Evolutionary conservation across 495 filamentous ascomycete genomes (phyloP), one percentile per base, ranked within the genome.

Genomic region (Hyaloscypha variabilis): DNA sequence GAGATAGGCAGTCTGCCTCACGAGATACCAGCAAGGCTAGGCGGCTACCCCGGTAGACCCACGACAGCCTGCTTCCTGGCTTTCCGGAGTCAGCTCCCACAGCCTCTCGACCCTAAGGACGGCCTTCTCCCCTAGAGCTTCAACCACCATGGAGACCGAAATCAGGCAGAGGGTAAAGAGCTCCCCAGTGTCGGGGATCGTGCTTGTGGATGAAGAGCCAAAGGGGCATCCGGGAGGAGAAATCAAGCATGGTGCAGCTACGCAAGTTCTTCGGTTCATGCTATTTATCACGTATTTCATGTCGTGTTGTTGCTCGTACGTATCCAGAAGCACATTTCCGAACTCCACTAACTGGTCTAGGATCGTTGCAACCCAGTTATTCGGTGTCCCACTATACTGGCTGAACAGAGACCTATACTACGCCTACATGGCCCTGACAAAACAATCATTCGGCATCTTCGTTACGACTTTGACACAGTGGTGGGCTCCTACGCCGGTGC

Each of bases 381-480:
- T 93, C 63, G 90, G 90, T 46, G 77, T 83, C 0, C 89, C 88
- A 42, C 77, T 93, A 19, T 93, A 93, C 71, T 85, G 85, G 69
- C 74, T 91, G 66, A 86, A 84, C 72, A 85, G 83, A 69, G 85
- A 90, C 39, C 77, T 85, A 46, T 94, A 90, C 79, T 89, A 93
- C 73, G 81, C 87, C 52, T 92, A 87, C 75, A 93, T 94, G 85
- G 84, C 90, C 31, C 71, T 91, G 67, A 91, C 89, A 1, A 94
- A 95, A 73, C 84, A 88, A 63, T 85, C 81, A 34, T 94, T 93
- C 73, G 91, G 90, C 28, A 75, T 94, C 6, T 69, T 91, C 26
- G 85, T 88, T 61, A 91, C 86, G 14, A 90, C 87, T 24, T 86
- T 93, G 80, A 93, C 91, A 23, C 83, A 93, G 66, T 92, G 89